A percentile compares a stretch with the other conserved stretches of the same genome.
These are phyloP conservation scores for Ajuga reptans DNA, from an alignment of 305 asterid genomes.

Conservation along the genomic window DNA sequence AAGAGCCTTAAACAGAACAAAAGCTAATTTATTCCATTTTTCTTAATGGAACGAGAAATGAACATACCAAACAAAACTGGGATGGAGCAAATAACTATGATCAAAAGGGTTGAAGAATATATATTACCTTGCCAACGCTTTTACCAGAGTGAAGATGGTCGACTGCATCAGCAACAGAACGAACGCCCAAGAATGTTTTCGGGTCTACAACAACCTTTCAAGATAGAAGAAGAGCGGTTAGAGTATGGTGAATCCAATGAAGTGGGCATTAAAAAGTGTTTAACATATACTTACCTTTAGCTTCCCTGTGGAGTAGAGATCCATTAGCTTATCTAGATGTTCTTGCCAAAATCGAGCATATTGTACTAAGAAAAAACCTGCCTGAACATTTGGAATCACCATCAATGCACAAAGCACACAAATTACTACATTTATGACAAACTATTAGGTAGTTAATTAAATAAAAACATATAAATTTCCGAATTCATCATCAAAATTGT, in stretches of 20 bases:
- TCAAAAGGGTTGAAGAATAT: not conserved
- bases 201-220: conserved; percentile 67
- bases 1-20: too few relatives aligned
- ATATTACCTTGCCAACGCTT: conserved; percentile 85
- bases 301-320: conserved; percentile 55
- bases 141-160: conserved; percentile 87
- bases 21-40: not conserved
- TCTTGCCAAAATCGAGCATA: conserved; percentile 79
- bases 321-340: conserved; percentile 67
- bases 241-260: not conserved
- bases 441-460: not conserved
- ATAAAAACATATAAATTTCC: not conserved
- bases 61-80: not conserved
- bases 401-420: not conserved
- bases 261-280: not conserved
- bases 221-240: not conserved
- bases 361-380: conserved; percentile 83
- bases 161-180: conserved; percentile 85
- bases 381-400: conserved; percentile 39
- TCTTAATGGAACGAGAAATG: not conserved
- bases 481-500: too few relatives aligned
- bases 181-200: conserved; percentile 57
- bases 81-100: not conserved
- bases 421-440: not conserved
- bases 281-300: conserved; percentile 48